Conservation (phyloP, 192 early-diverging fungal genomes). For the Mortierella alpina region DNA sequence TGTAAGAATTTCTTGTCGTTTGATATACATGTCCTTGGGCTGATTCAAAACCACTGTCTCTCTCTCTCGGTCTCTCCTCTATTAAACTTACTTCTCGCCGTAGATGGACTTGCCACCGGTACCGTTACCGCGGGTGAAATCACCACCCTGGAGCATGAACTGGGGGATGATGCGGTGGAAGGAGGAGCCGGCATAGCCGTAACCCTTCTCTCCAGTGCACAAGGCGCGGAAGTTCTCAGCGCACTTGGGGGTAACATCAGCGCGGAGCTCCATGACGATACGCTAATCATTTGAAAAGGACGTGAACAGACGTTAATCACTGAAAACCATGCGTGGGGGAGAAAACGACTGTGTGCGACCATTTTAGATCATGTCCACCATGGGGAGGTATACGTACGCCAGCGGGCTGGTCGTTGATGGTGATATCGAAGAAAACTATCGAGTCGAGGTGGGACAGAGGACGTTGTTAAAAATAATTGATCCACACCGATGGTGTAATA, state of each 20-base stretch:
- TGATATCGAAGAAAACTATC: conserved; percentile 80
- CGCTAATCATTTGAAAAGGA: conserved; percentile 43
- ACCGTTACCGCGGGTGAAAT: conserved; percentile 87
- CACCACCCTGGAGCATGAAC: conserved; percentile 90
- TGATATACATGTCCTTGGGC: background rate
- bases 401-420: conserved; percentile 56
- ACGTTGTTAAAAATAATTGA: background rate
- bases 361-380: background rate
- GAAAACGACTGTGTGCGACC: background rate
- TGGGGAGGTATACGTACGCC: conserved; percentile 56
- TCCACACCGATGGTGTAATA: background rate
- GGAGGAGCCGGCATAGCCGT: conserved; percentile 74
- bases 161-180: conserved; percentile 91
- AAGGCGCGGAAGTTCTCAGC: conserved; percentile 99
- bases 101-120: conserved; percentile 94
- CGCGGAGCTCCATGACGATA: conserved; percentile 73
- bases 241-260: conserved; percentile 76
- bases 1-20: background rate
- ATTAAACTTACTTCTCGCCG: conserved; percentile 72
- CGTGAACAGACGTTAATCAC: background rate
- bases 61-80: background rate
- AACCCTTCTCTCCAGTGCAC: conserved; percentile 96
- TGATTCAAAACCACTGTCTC: no score
- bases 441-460: background rate
- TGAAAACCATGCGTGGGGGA: background rate